Evolutionary conservation across 148 eudicot genomes (phyloP), one percentile per base, ranked within the genome.

Genomic region (Silene uniflora): DNA sequence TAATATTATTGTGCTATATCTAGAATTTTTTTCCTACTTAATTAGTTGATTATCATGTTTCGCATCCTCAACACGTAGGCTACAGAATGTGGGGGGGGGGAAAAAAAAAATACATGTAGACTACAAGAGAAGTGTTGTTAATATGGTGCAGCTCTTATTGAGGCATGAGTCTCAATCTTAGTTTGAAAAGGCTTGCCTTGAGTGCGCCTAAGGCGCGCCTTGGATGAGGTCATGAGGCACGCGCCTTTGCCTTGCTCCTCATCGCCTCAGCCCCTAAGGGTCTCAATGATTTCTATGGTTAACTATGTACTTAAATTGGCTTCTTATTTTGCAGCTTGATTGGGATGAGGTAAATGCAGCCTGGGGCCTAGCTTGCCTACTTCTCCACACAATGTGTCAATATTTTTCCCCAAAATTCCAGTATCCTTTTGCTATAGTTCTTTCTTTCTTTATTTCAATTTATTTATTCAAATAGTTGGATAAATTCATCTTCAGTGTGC

Each of bases 301-400:
- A 10, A 55, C 5, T 71, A 7, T 52, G 22, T 66, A 42, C 22
- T 19, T 74, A 5, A 71, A 52, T 10, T 24, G 73, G 61, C 9
- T 12, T 12, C 55, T 18, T 71, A 56, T 72, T 86, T 79, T 69
- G 58, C 81, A 95, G 98, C 96, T 95, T 75, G 99, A 95, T 76
- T 95, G 98, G 98, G 98, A 95, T 83, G 98, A 95, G 89, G 91
- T 92, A 84, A 95, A 95, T 87, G 98, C 98, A 77, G 97, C 98
- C 69, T 92, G 98, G 98, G 98, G 98, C 73, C 97, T 92, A 84
- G 98, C 98, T 46, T 92, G 98, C 77, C 89, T 95, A 79, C 97
- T 95, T 75, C 96, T 95, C 71, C 98, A 95, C 75, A 95, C 98
- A 22, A 95, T 92, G 96, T 89, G 96, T 78, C 98, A 95, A 79